These are phyloP conservation scores for Lipomyces anomalus DNA, from an alignment of 805 yeast genomes.

Conservation along the genomic window DNA sequence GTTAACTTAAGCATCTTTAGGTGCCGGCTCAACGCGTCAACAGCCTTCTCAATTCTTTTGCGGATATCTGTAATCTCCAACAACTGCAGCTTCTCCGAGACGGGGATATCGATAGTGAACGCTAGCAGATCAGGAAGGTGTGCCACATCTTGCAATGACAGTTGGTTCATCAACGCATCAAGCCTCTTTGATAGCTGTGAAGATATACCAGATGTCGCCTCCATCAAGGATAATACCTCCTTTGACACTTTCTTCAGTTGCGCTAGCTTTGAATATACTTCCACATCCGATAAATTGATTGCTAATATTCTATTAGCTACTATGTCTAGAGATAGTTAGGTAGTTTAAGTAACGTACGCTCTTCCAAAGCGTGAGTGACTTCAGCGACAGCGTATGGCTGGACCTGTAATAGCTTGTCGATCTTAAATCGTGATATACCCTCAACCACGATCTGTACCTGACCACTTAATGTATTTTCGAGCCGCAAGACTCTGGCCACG, in stretches of 20 bases:
- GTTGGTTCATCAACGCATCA: neutral
- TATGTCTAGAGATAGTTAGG: neutral
- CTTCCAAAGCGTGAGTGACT: neutral
- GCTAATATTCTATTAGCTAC: no score
- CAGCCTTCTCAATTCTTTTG: constrained; percentile 25
- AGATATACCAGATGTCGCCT: neutral
- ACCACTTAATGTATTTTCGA: neutral
- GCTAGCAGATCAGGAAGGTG: constrained; percentile 31
- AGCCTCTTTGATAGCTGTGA: neutral
- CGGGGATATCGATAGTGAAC: constrained; percentile 33
- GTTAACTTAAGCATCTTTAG: constrained; percentile 21
- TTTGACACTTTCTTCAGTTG: constrained; percentile 21
- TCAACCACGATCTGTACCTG: constrained; percentile 22
- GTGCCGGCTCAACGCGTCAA: constrained; percentile 12
- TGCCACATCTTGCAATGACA: neutral
- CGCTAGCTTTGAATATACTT: constrained; percentile 20
- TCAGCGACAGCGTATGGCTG: constrained; percentile 7
- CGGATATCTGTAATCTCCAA: constrained; percentile 28
- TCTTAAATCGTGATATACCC: constrained; percentile 23
- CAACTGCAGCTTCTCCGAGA: constrained; percentile 29
- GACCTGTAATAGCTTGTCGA: constrained; percentile 7
- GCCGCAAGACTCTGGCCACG: neutral
- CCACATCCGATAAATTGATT: constrained; percentile 3
- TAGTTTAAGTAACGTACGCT: neutral
- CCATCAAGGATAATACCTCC: constrained; percentile 6